Base-by-base conservation (phyloP, 2,329 filamentous ascomycete species). In the Talaromyces sp. region DNA sequence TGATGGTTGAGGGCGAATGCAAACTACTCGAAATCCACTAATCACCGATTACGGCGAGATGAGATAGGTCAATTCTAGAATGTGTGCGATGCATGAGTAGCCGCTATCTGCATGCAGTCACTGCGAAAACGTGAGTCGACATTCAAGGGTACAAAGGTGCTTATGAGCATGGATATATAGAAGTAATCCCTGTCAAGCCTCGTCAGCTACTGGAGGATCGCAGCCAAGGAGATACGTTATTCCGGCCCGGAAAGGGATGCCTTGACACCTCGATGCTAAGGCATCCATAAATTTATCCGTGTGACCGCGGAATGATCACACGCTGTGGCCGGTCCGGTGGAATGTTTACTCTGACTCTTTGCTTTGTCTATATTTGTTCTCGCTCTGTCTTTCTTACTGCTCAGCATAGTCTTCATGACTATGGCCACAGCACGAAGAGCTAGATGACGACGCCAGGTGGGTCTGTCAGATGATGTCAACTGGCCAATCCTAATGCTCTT, bases 401-500 rank as follows among this genome's bases (percentile, higher is more conserved):
- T 22, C 10, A 35, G 27, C 9, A 54, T 35, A 19, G 50, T 37
- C 27, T n/a, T 19, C 22, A 27, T 27, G 16, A 35, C 50, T 37
- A 54, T 35, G 48, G 27, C 48, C 48, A 54, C 27, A 33, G 27
- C 48, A 52, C 48, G 27, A 50, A 14, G 10, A 11, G 13, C 27
- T 33, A 14, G 31, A 35, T 56, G 52, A 56, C 52, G 39, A 9
- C 16, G 33, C 52, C 52, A 56, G 52, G 52, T 56, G 52, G 39
- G 47, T 22, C 52, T 62, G 35, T 41, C 47, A 37, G 47, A 52
- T 62, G 47, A 62, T 62, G 47, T 35, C 35, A 14, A 43, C 47
- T 22, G 48, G 56, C 60, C 47, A 43, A 43, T 47, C 57, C 39
- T 39, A 39, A 19, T 50, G 45, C 27, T 62, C 60, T 47, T 62